These are phyloP conservation scores for Ramaria sp. DNA, from an alignment of 768 basidiomycete genomes.

Conservation along the genomic window DNA sequence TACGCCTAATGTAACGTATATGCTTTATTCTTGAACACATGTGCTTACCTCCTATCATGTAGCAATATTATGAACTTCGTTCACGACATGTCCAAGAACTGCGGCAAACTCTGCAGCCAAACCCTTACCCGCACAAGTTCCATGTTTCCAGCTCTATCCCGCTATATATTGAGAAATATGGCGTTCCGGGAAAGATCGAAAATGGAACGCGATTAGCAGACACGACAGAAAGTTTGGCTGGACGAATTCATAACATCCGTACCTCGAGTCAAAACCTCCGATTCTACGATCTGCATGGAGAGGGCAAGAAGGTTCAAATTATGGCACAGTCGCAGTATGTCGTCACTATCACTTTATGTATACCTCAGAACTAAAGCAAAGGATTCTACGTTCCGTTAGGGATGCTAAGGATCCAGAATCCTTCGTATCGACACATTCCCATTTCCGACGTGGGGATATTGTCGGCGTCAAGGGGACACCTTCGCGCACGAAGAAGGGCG, in stretches of 20 bases:
- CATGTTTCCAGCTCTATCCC: constrained; percentile 71
- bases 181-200: constrained; percentile 56
- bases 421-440: constrained; percentile 66
- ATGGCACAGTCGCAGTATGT: constrained; percentile 81
- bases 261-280: constrained; percentile 70
- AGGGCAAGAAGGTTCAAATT: constrained; percentile 90
- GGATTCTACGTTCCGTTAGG: constrained; percentile 22
- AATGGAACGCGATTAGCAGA: constrained; percentile 56
- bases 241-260: constrained; percentile 87
- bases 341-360: no score
- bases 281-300: constrained; percentile 91
- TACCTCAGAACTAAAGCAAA: background rate
- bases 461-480: constrained; percentile 87
- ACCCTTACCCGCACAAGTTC: constrained; percentile 99
- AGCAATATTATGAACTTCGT: constrained; percentile 98
- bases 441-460: constrained; percentile 93
- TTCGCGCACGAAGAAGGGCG: constrained; percentile 89
- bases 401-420: constrained; percentile 52
- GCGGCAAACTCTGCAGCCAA: constrained; percentile 73
- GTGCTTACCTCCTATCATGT: background rate
- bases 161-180: constrained; percentile 64
- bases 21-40: background rate
- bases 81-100: constrained; percentile 81
- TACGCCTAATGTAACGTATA: constrained; percentile 67
- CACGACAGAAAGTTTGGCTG: constrained; percentile 60